Conservation (phyloP, 257 asterid species). For the Solanum virginianum region DNA sequence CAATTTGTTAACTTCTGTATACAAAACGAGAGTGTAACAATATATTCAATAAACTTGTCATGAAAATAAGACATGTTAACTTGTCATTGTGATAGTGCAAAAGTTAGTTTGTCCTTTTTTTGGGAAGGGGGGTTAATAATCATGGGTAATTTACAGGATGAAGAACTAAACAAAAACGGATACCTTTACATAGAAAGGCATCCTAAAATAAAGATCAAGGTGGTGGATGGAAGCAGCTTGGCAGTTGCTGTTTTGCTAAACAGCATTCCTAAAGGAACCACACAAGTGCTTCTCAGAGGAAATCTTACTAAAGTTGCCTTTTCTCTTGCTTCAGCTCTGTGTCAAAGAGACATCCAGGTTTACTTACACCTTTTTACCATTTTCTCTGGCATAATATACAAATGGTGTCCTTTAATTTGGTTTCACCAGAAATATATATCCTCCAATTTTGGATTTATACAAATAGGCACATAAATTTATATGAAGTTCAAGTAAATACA, state of each 20-base stretch:
- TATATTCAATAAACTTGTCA: neutral
- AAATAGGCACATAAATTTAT: too few relatives aligned
- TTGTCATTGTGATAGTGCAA: neutral
- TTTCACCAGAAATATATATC: too few relatives aligned
- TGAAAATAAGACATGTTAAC: neutral
- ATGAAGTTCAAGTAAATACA: too few relatives aligned
- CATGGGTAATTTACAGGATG: slow-evolving; percentile 23
- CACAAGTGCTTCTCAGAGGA: slow-evolving; percentile 45
- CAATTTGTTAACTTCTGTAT: neutral
- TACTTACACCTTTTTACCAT: neutral
- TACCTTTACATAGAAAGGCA: slow-evolving; percentile 39
- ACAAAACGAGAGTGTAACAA: neutral
- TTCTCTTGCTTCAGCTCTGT: slow-evolving; percentile 46
- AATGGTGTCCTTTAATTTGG: too few relatives aligned
- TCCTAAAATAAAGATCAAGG: slow-evolving; percentile 49
- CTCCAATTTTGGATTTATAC: too few relatives aligned
- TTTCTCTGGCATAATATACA: neutral
- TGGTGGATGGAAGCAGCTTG: slow-evolving; percentile 79
- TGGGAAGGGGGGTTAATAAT: neutral
- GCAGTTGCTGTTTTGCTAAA: slow-evolving; percentile 65
- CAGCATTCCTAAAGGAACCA: slow-evolving; percentile 59
- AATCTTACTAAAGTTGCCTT: slow-evolving; percentile 23
- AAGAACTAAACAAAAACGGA: slow-evolving; percentile 47
- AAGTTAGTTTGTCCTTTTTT: neutral
- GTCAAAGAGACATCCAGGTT: slow-evolving; percentile 59